Evolutionary conservation across 192 early-diverging fungal genomes (phyloP).

Genomic region (Backusella morwellensis): DNA sequence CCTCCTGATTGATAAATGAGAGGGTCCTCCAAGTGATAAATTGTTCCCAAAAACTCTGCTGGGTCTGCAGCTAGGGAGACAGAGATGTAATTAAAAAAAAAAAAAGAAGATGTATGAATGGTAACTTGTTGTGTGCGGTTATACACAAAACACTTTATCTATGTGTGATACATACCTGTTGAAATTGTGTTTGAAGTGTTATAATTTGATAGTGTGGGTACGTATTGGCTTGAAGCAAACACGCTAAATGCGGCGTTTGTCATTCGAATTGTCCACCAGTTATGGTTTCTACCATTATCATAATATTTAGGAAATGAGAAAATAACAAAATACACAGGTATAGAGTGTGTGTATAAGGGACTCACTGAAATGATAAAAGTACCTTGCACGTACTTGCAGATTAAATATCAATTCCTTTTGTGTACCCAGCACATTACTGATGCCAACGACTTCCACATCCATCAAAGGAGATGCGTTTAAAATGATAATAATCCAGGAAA

Average conservation of each 20-base stretch:
- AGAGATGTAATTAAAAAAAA: neutral
- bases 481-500: constrained; percentile 11
- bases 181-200: neutral
- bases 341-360: neutral
- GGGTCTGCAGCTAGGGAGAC: constrained; percentile 12
- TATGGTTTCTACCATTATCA: constrained; percentile 42
- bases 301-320: neutral
- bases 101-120: neutral
- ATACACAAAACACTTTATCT: neutral
- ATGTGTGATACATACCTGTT: neutral
- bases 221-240: constrained; percentile 55
- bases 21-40: constrained; percentile 35
- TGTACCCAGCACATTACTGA: constrained; percentile 61
- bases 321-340: neutral
- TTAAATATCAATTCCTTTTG: constrained; percentile 68
- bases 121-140: neutral
- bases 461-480: constrained; percentile 16
- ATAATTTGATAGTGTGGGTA: constrained; percentile 8
- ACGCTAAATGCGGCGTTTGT: constrained; percentile 56
- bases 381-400: constrained; percentile 51
- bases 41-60: constrained; percentile 34
- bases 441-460: constrained; percentile 26
- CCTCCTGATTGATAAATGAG: constrained; percentile 26
- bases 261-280: constrained; percentile 55
- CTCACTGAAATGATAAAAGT: neutral